A percentile compares a stretch with the other conserved stretches of the same genome.
Conservation (phyloP, 805 yeast genomes). For the Citeromyces nyonsensis region DNA sequence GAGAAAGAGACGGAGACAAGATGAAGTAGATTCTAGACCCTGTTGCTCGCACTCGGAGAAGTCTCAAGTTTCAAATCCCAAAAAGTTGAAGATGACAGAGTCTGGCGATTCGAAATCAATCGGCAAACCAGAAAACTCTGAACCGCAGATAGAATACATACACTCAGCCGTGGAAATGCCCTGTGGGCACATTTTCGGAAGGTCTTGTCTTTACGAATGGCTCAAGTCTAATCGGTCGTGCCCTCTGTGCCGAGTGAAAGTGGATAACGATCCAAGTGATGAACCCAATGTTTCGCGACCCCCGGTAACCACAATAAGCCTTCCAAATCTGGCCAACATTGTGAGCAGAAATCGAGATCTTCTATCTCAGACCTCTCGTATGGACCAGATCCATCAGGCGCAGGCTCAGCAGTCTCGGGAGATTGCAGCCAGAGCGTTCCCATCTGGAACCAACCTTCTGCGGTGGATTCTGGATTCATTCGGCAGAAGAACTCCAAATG, state of each 20-base stretch:
- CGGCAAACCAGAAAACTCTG: slow-evolving; percentile 5
- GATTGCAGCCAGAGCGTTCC: too few species aligned
- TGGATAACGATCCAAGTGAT: slow-evolving; percentile 18
- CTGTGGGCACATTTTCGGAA: slow-evolving; percentile 80
- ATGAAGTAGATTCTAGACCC: slow-evolving; percentile 5
- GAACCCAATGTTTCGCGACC: slow-evolving; percentile 4
- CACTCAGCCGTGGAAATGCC: slow-evolving; percentile 69
- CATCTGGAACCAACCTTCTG: too few species aligned
- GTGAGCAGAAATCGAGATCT: slow-evolving; percentile 14
- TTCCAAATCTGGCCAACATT: slow-evolving; percentile 18
- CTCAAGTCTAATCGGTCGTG: slow-evolving; percentile 58
- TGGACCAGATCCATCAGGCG: too few species aligned
- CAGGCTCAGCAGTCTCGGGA: too few species aligned
- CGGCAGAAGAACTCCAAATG: too few species aligned
- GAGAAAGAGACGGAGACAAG: slow-evolving; percentile 12
- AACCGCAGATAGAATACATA: slow-evolving; percentile 11
- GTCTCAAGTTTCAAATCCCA: slow-evolving; percentile 7
- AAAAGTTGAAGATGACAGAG: slow-evolving; percentile 7
- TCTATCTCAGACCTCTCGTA: slow-evolving; percentile 7
- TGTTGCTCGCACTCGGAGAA: slow-evolving; percentile 7
- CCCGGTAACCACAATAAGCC: slow-evolving; percentile 14
- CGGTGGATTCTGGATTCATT: too few species aligned
- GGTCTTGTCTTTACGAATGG: slow-evolving; percentile 79
- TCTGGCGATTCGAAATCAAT: slow-evolving; percentile 8
- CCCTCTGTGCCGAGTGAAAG: slow-evolving; percentile 66